phyloP scores from a whole-genome alignment of 163 green algal genomes.

The Scenedesmus sp. region DNA sequence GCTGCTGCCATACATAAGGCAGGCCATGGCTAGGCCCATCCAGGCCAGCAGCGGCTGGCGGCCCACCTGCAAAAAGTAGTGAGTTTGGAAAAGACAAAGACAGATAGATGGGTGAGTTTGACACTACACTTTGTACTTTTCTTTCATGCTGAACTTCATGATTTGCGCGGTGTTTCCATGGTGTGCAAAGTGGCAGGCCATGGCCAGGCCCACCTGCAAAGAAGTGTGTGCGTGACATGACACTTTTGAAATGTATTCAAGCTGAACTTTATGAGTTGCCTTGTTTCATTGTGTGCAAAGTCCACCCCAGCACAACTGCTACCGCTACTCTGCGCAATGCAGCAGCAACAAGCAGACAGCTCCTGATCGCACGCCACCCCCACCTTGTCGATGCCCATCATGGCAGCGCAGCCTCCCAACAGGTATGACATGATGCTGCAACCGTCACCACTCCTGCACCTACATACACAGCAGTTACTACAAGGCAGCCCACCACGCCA shows the following conservation, averaged over 20 bases:
- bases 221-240: too few relatives aligned
- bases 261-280: too few relatives aligned
- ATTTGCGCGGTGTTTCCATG: too few relatives aligned
- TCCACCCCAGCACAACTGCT: too few relatives aligned
- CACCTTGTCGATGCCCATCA: conserved; percentile 32
- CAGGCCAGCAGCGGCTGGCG: not conserved
- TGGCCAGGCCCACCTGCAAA: not conserved
- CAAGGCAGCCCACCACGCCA: not conserved
- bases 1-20: not conserved
- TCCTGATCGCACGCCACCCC: not conserved
- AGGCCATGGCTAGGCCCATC: not conserved
- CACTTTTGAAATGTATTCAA: too few relatives aligned
- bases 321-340: too few relatives aligned
- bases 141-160: too few relatives aligned
- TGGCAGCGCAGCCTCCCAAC: not conserved
- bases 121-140: too few relatives aligned
- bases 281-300: too few relatives aligned
- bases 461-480: not conserved
- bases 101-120: too few relatives aligned
- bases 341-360: not conserved
- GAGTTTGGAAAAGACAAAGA: too few relatives aligned
- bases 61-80: not conserved
- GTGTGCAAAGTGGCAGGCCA: not conserved
- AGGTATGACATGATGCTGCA: not conserved
- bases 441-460: not conserved